A percentile compares a stretch with the other conserved stretches of the same genome.
phyloP scores from a whole-genome alignment of 106 monocot species.

The Dendrobium officinale region DNA sequence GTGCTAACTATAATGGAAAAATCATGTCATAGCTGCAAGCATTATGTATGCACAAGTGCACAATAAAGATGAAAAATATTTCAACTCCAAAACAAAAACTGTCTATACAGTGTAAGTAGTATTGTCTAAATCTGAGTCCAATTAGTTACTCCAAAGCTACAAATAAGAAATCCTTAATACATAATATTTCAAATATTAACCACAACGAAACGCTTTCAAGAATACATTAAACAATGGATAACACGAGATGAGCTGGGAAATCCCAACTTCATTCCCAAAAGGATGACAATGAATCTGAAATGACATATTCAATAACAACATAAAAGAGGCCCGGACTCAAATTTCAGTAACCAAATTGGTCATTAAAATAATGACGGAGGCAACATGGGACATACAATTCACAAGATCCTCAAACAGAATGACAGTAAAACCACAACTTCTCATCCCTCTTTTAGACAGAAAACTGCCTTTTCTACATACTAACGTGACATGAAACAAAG shows the following conservation, averaged over 20 bases:
- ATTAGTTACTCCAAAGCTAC: neutral
- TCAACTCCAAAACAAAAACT: neutral
- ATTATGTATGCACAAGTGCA: neutral
- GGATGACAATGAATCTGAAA: neutral
- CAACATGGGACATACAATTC: neutral
- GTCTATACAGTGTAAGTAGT: neutral
- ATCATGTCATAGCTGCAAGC: neutral
- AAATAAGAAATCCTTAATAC: neutral
- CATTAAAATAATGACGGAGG: neutral
- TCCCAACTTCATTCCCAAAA: neutral
- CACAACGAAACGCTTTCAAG: too few species aligned
- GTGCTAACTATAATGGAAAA: neutral
- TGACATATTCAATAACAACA: neutral
- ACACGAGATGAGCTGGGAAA: neutral
- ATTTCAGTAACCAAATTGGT: neutral
- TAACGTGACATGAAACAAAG: too few species aligned
- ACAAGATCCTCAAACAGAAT: neutral
- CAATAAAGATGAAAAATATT: neutral
- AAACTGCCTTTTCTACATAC: neutral
- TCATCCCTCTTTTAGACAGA: too few species aligned
- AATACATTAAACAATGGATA: neutral
- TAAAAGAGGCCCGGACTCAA: neutral
- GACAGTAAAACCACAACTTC: too few species aligned
- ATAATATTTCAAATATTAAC: neutral
- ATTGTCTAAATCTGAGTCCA: neutral